These are phyloP conservation scores for Sinapis alba DNA, from an alignment of 441 rosid species.

Conservation along the genomic window DNA sequence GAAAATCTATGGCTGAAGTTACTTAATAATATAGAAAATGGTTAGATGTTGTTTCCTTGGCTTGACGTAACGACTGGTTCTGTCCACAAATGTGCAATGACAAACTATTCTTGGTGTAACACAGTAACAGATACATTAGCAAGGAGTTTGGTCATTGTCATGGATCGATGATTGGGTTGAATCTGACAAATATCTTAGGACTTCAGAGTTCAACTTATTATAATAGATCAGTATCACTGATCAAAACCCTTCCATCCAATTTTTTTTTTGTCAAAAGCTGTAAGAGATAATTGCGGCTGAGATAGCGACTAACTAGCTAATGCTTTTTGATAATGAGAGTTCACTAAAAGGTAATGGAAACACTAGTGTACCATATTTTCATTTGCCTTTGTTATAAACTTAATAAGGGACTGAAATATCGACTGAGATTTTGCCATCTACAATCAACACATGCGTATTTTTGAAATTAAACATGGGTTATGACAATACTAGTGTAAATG, in stretches of 20 bases:
- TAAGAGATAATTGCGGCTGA: constrained; percentile 20
- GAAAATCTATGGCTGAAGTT: background rate
- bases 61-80: background rate
- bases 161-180: constrained; percentile 7
- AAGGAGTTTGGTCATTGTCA: constrained; percentile 15
- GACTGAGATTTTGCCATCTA: background rate
- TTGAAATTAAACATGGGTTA: background rate
- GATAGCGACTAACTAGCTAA: constrained; percentile 21
- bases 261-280: background rate
- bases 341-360: background rate
- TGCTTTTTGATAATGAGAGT: constrained; percentile 18
- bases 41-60: background rate
- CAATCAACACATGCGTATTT: background rate
- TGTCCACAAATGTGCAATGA: background rate
- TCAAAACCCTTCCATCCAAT: background rate
- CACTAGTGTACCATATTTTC: background rate
- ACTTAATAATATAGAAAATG: background rate
- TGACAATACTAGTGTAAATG: background rate
- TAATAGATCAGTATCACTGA: background rate
- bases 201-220: constrained; percentile 8
- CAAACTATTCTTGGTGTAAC: background rate
- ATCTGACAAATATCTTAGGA: constrained; percentile 1
- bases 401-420: background rate
- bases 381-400: background rate
- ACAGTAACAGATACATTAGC: constrained; percentile 9